Conservation (phyloP, 1,139 yeast genomes). For the Saccharomyces hybrid region DNA sequence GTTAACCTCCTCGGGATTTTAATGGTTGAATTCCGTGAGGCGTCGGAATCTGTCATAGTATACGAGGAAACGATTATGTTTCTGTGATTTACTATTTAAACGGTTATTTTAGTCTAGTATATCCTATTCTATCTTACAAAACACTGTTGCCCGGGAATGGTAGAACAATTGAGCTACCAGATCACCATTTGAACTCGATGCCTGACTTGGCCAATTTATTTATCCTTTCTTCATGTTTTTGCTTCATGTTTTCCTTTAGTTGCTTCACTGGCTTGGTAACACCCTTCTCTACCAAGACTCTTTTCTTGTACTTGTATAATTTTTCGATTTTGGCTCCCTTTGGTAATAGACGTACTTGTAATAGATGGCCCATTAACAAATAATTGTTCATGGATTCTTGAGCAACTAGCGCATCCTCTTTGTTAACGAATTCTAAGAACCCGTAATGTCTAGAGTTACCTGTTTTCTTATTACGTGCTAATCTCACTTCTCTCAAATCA, state of each 20-base stretch:
- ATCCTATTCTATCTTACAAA: not conserved
- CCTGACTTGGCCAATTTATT: slow-evolving; percentile 30
- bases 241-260: slow-evolving; percentile 28
- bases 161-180: not conserved
- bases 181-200: slow-evolving; percentile 30
- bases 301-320: slow-evolving; percentile 51
- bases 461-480: slow-evolving; percentile 83
- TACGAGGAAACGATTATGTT: not conserved
- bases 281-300: slow-evolving; percentile 32
- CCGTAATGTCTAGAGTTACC: slow-evolving; percentile 93
- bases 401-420: slow-evolving; percentile 77
- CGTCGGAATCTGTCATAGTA: not conserved
- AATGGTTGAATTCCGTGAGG: not conserved
- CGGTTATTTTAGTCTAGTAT: not conserved
- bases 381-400: slow-evolving; percentile 95
- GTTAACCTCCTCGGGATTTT: not conserved
- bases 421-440: slow-evolving; percentile 70
- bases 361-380: slow-evolving; percentile 76
- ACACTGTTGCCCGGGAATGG: not conserved
- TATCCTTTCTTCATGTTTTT: slow-evolving; percentile 31
- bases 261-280: slow-evolving; percentile 34
- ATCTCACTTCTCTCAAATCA: slow-evolving; percentile 61
- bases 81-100: not conserved
- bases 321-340: slow-evolving; percentile 47
- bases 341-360: slow-evolving; percentile 51